These are phyloP conservation scores for Trametes polyzona DNA, from an alignment of 1,284 basidiomycete species.

Conservation along the genomic window DNA sequence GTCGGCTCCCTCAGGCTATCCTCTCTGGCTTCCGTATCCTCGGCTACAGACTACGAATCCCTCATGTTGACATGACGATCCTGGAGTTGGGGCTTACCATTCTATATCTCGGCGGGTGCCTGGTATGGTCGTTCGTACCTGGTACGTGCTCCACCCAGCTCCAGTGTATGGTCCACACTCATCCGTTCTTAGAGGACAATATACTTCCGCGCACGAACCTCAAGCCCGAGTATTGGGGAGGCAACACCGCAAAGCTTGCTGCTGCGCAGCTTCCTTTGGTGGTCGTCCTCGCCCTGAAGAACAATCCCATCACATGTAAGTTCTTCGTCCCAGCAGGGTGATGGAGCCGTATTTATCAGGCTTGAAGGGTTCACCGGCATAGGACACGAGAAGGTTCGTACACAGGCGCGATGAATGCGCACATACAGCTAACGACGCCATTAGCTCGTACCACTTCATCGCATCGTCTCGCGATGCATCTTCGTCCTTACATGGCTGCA, in stretches of 20 bases:
- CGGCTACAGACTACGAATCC: conserved; percentile 32
- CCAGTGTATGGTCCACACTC: background rate
- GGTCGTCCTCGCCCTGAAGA: conserved; percentile 43
- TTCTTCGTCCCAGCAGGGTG: background rate
- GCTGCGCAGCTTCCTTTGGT: conserved; percentile 43
- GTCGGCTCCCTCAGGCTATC: conserved; percentile 26
- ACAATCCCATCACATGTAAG: conserved; percentile 44
- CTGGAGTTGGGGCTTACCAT: conserved; percentile 27
- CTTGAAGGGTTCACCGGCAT: conserved; percentile 42
- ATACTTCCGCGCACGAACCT: background rate
- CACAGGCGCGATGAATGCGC: background rate
- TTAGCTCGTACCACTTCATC: conserved; percentile 34
- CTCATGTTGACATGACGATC: conserved; percentile 29
- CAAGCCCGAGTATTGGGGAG: conserved; percentile 28
- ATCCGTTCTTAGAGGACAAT: background rate
- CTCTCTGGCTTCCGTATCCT: conserved; percentile 30
- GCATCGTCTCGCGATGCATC: conserved; percentile 24
- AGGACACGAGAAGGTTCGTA: conserved; percentile 41
- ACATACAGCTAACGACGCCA: background rate
- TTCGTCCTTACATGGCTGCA: conserved; percentile 35
- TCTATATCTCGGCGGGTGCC: conserved; percentile 29
- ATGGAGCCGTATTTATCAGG: background rate
- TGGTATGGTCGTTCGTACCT: conserved; percentile 34
- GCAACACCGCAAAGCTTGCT: conserved; percentile 41
- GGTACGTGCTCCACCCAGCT: conserved; percentile 24